phyloP scores from a whole-genome alignment of 495 filamentous ascomycete genomes.

The Tuber microsphaerosporum region DNA sequence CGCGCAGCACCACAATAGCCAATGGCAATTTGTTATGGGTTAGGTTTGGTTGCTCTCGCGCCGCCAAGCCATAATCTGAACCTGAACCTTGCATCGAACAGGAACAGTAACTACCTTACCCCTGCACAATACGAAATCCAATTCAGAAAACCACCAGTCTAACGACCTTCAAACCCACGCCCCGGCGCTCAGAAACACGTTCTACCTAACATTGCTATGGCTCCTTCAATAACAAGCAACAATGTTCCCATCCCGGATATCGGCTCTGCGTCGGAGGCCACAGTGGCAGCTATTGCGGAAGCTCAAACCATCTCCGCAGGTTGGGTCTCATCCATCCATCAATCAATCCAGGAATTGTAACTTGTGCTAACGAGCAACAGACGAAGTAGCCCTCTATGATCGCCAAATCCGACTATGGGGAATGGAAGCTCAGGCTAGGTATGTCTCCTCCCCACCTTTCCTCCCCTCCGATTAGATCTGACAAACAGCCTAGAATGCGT shows the following conservation, averaged over 20 bases:
- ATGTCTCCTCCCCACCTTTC: conserved; percentile 22
- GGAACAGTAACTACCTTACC: background rate
- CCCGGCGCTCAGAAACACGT: conserved; percentile 6
- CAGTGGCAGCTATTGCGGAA: conserved; percentile 19
- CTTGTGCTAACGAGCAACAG: conserved; percentile 45
- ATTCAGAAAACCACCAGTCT: background rate
- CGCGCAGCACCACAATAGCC: background rate
- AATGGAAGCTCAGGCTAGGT: conserved; percentile 82
- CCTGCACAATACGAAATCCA: background rate
- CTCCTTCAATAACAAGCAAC: conserved; percentile 16
- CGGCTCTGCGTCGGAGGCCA: conserved; percentile 11
- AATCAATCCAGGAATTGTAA: background rate
- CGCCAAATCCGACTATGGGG: conserved; percentile 98
- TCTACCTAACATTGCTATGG: conserved; percentile 19
- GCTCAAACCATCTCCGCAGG: conserved; percentile 38
- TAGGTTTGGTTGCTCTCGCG: background rate
- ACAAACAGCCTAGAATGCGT: conserved; percentile 57
- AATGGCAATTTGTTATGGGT: background rate
- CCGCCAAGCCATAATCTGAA: background rate
- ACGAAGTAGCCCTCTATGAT: conserved; percentile 97
- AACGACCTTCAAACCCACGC: background rate
- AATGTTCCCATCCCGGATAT: conserved; percentile 19
- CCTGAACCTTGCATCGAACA: background rate
- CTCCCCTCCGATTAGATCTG: background rate
- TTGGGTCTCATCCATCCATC: conserved; percentile 4